Percentiles rank a stretch among this genome's conserved stretches.
Conservation (phyloP, 1,139 yeast species). For the Candida freyschussii region DNA sequence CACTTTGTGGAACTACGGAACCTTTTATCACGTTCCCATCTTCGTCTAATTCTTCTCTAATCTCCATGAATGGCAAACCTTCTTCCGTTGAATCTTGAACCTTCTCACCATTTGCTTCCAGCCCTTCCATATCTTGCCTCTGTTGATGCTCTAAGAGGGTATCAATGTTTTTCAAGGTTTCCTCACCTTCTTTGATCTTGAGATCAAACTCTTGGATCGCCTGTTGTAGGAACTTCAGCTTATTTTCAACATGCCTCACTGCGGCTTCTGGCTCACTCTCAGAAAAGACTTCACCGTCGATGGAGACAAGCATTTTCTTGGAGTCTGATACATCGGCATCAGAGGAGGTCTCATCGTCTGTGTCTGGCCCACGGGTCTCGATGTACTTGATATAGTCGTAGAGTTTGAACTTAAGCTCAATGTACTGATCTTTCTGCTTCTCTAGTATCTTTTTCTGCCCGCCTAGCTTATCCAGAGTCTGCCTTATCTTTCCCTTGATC, state of each 20-base stretch:
- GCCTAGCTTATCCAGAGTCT: constrained; percentile 26
- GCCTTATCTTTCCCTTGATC: constrained; percentile 24
- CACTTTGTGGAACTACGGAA: constrained; percentile 32
- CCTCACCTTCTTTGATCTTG: constrained; percentile 43
- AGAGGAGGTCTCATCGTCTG: too few relatives aligned
- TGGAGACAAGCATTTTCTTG: constrained; percentile 37
- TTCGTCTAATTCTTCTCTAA: constrained; percentile 79
- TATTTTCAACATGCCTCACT: constrained; percentile 37
- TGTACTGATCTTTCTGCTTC: constrained; percentile 29
- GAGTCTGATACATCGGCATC: constrained; percentile 33
- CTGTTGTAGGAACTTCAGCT: constrained; percentile 34
- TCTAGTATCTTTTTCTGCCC: constrained; percentile 27
- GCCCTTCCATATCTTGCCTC: constrained; percentile 17
- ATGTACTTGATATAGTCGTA: constrained; percentile 16
- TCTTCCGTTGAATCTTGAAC: constrained; percentile 23
- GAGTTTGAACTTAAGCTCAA: constrained; percentile 26
- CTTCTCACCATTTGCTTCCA: constrained; percentile 2
- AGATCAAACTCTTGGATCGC: constrained; percentile 36
- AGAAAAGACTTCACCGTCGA: constrained; percentile 61
- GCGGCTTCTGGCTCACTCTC: constrained; percentile 45
- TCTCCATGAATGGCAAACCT: constrained; percentile 69
- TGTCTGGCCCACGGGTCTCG: constrained; percentile 27
- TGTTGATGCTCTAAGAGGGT: constrained; percentile 29
- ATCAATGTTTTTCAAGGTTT: constrained; percentile 33
- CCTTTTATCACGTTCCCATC: constrained; percentile 58